Evolutionary conservation across 1,284 basidiomycete genomes (phyloP).

Genomic region (Mycosarcoma maydis): DNA sequence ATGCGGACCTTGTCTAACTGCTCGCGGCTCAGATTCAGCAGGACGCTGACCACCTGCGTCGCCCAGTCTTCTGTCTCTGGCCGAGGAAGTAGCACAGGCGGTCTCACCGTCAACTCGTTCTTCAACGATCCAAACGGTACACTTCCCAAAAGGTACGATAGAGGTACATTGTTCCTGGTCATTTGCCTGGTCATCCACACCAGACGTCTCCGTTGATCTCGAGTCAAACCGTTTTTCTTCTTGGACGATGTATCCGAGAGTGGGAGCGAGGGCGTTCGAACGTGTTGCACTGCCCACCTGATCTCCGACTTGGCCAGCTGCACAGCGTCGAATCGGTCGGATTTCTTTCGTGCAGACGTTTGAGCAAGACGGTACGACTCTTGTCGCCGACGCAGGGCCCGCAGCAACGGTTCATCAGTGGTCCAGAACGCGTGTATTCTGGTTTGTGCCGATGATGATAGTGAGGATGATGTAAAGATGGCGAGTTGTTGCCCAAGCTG

Average conservation of each 20-base stretch:
- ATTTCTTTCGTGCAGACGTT: conserved; percentile 8
- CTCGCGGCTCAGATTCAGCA: background rate
- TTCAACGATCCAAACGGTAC: conserved; percentile 28
- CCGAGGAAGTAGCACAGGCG: conserved; percentile 26
- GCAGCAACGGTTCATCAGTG: conserved; percentile 17
- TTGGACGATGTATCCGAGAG: too few species aligned
- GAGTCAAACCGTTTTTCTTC: background rate
- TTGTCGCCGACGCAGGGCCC: conserved; percentile 20
- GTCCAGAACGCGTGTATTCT: conserved; percentile 12
- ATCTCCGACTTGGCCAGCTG: conserved; percentile 30
- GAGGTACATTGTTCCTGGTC: conserved; percentile 21
- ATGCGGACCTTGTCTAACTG: conserved; percentile 4
- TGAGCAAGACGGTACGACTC: conserved; percentile 22
- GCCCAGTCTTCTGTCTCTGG: conserved; percentile 47
- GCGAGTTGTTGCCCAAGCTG: too few species aligned
- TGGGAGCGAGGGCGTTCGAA: too few species aligned
- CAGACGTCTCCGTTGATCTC: conserved; percentile 15
- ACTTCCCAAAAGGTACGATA: conserved; percentile 36
- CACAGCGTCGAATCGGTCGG: conserved; percentile 20
- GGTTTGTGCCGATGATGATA: background rate
- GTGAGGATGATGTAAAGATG: too few species aligned
- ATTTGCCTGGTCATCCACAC: conserved; percentile 19
- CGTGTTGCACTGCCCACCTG: conserved; percentile 33
- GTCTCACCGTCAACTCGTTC: conserved; percentile 23
- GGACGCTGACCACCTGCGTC: conserved; percentile 1